These are phyloP conservation scores for Berberis vulgaris DNA, from an alignment of 164 flowering plant genomes.

Conservation along the genomic window DNA sequence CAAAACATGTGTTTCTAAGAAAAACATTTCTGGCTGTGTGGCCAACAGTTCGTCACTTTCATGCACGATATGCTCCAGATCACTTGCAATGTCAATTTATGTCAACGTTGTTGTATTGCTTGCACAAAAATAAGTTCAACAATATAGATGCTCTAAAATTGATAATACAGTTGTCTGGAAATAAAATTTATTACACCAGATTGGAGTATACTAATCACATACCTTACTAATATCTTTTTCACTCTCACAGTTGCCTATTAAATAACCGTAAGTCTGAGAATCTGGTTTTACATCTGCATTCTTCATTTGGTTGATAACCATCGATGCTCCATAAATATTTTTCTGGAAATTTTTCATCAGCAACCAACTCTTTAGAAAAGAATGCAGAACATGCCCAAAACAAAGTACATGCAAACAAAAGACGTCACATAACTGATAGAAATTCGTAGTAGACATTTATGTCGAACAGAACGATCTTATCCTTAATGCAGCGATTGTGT, in stretches of 20 bases:
- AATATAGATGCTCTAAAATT: too few species aligned
- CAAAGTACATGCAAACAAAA: background rate
- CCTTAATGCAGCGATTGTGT: too few species aligned
- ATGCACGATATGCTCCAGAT: too few species aligned
- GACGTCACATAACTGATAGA: background rate
- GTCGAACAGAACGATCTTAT: too few species aligned
- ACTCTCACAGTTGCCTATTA: constrained; percentile 36
- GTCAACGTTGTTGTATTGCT: too few species aligned
- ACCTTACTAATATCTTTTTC: constrained; percentile 80
- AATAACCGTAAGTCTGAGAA: constrained; percentile 62
- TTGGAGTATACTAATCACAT: constrained; percentile 2
- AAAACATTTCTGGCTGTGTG: too few species aligned
- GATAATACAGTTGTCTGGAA: background rate
- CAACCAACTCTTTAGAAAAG: background rate
- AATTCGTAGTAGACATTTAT: background rate
- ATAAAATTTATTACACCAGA: background rate
- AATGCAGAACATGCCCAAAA: background rate
- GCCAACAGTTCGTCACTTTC: too few species aligned
- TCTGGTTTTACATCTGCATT: constrained; percentile 62
- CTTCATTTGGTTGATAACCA: constrained; percentile 75
- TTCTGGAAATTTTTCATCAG: constrained; percentile 37
- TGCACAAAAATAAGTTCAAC: too few species aligned
- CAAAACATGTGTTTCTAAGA: too few species aligned
- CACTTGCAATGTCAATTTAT: too few species aligned
- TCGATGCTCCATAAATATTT: constrained; percentile 34